phyloP scores from a whole-genome alignment of 805 yeast species.

The Saccharomycodes ludwigii region DNA sequence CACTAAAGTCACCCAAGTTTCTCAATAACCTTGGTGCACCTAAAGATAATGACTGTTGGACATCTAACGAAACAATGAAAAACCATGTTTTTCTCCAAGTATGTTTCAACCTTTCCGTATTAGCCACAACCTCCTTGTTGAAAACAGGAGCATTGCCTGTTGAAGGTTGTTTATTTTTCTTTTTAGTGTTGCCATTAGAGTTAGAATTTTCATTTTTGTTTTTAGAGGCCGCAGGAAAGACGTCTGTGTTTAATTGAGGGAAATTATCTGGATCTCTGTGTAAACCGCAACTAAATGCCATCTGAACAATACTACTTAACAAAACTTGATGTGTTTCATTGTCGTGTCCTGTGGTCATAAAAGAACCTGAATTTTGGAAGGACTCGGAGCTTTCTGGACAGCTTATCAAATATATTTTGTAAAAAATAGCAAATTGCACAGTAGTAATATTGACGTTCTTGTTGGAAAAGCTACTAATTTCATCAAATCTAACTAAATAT shows the following conservation, averaged over 20 bases:
- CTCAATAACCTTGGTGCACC: constrained; percentile 30
- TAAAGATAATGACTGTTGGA: constrained; percentile 28
- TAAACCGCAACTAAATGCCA: constrained; percentile 56
- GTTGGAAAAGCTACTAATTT: constrained; percentile 22
- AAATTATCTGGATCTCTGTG: constrained; percentile 55
- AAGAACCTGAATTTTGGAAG: not conserved
- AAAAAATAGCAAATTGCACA: constrained; percentile 47
- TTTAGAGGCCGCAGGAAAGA: constrained; percentile 4
- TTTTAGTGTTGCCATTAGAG: constrained; percentile 2
- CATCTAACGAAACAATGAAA: constrained; percentile 30
- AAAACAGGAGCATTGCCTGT: constrained; percentile 4
- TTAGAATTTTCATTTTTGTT: constrained; percentile 3
- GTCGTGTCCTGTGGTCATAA: constrained; percentile 24
- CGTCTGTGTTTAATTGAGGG: constrained; percentile 26
- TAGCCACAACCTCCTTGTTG: constrained; percentile 15
- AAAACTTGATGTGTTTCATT: constrained; percentile 48
- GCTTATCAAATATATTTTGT: constrained; percentile 41
- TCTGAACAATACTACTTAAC: constrained; percentile 44
- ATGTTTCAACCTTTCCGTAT: constrained; percentile 29
- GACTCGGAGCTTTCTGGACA: constrained; percentile 39
- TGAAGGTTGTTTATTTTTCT: constrained; percentile 5
- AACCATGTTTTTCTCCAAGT: constrained; percentile 51
- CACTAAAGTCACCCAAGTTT: constrained; percentile 27
- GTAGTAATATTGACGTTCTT: constrained; percentile 25
- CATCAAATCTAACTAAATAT: constrained; percentile 21